These are phyloP conservation scores for Sphaerosporella brunnea DNA, from an alignment of 495 filamentous ascomycete genomes.

Conservation along the genomic window DNA sequence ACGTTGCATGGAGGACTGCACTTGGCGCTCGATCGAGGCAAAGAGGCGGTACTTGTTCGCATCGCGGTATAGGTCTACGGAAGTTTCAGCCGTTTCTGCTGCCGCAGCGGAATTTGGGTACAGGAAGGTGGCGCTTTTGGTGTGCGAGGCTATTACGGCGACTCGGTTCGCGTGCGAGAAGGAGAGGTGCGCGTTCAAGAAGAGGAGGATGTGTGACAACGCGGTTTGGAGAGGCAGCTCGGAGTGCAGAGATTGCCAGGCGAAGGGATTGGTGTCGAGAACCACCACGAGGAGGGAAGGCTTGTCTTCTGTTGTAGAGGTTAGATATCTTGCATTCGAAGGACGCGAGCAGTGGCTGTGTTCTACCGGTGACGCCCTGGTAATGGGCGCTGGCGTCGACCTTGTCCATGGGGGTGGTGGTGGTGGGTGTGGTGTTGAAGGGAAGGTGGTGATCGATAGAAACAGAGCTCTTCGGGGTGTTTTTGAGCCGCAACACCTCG, in stretches of 20 bases:
- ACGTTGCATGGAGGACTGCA: conserved; percentile 48
- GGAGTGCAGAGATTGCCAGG: conserved; percentile 64
- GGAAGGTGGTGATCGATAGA: neutral
- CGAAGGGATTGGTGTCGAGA: conserved; percentile 89
- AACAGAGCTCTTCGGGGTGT: neutral
- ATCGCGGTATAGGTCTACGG: conserved; percentile 27
- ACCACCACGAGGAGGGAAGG: conserved; percentile 82
- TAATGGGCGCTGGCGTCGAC: conserved; percentile 22
- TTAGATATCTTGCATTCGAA: too few relatives aligned
- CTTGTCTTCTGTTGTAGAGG: conserved; percentile 17
- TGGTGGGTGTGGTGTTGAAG: neutral
- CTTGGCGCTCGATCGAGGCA: conserved; percentile 58
- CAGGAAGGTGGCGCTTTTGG: conserved; percentile 66
- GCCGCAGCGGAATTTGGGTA: conserved; percentile 42
- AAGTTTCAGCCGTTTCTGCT: conserved; percentile 3
- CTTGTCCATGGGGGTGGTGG: conserved; percentile 15
- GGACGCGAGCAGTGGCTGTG: too few relatives aligned
- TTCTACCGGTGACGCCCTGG: conserved; percentile 11
- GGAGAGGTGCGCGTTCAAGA: conserved; percentile 88
- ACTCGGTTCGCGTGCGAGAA: conserved; percentile 85
- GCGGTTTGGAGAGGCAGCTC: conserved; percentile 69
- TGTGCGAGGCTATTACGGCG: conserved; percentile 78
- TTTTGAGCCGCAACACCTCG: neutral
- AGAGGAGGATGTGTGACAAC: conserved; percentile 80
- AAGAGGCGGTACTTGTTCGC: conserved; percentile 93